Base-by-base conservation (phyloP, 495 filamentous ascomycete species). In the Penicillium egyptiacum region DNA sequence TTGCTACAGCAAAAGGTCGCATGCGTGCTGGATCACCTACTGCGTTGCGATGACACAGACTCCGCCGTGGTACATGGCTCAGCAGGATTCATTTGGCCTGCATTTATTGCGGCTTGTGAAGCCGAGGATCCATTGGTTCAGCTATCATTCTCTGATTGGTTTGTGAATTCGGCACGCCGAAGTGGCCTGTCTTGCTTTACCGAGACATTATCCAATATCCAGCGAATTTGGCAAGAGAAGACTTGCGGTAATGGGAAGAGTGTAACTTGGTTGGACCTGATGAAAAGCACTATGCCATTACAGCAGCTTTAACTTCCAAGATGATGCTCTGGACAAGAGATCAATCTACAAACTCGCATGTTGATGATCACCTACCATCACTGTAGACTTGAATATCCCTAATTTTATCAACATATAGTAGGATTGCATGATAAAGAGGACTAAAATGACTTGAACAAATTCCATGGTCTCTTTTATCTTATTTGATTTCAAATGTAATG, bases 81-180 rank as follows among this genome's bases (percentile, higher is more conserved):
- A 2, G 59, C 62, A 7, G 56, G 62, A 0, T 65, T 65, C 26
- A 58, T 69, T 6, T 71, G 68, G 68, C 55, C 63, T n/a, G 66
- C 62, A 3, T 69, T 71, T 44, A 64, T 71, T 37, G 63, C 68
- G 5, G 65, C 66, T 0, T 69, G 68, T 49, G 66, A 71, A 46
- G 68, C 68, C 0, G 55, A 67, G 16, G 62, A 60, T 42, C 48
- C 60, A 0, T 49, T 43, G 11, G 43, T 69, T 22, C 65, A 71
- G 42, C 52, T 46, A 4, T 67, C 56, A 14, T 69, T 67, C 23
- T 31, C 54, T 1, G 31, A 37, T n/a, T 71, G 69, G 69, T 69
- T 71, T 55, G 60, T 64, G 20, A 30, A 50, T 2, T 61, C 59
- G 4, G 62, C 55, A 9, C 46, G 42, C 8, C 53, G 59, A 8